Percentiles rank a stretch among this genome's conserved stretches.
These are phyloP conservation scores for Mortierella antarctica DNA, from an alignment of 192 early-diverging fungal species.

Conservation along the genomic window DNA sequence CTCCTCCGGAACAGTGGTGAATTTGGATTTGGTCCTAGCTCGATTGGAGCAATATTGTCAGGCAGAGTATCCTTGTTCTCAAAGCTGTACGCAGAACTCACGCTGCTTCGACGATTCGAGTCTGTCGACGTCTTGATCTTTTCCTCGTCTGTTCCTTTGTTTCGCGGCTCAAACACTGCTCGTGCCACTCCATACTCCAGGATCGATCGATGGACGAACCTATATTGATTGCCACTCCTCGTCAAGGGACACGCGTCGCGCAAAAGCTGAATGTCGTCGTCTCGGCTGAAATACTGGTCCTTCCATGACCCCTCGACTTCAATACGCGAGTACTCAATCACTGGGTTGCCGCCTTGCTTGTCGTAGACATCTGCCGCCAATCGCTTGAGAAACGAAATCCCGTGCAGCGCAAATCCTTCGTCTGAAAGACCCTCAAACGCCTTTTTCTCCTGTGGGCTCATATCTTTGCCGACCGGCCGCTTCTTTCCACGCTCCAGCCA, in stretches of 20 bases:
- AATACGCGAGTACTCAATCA: background rate
- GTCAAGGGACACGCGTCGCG: slow-evolving; percentile 4
- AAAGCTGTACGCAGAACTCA: background rate
- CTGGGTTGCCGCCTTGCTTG: background rate
- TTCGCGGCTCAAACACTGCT: background rate
- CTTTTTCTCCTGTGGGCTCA: background rate
- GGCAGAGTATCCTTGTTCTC: background rate
- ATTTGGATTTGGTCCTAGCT: background rate
- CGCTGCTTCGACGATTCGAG: background rate
- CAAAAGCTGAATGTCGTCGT: background rate
- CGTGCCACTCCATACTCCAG: slow-evolving; percentile 6
- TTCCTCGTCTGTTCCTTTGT: background rate
- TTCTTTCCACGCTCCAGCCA: background rate
- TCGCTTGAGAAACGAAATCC: background rate
- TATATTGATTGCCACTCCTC: background rate
- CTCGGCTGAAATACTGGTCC: background rate
- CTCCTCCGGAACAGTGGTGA: background rate
- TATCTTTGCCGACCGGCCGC: background rate
- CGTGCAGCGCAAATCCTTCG: background rate
- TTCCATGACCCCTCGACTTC: background rate
- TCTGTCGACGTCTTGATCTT: background rate
- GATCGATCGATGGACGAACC: slow-evolving; percentile 1
- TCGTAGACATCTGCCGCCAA: background rate
- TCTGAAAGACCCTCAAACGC: background rate
- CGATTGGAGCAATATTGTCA: background rate